These are phyloP conservation scores for Pholiota adiposa DNA, from an alignment of 1,284 basidiomycete genomes.

Conservation along the genomic window DNA sequence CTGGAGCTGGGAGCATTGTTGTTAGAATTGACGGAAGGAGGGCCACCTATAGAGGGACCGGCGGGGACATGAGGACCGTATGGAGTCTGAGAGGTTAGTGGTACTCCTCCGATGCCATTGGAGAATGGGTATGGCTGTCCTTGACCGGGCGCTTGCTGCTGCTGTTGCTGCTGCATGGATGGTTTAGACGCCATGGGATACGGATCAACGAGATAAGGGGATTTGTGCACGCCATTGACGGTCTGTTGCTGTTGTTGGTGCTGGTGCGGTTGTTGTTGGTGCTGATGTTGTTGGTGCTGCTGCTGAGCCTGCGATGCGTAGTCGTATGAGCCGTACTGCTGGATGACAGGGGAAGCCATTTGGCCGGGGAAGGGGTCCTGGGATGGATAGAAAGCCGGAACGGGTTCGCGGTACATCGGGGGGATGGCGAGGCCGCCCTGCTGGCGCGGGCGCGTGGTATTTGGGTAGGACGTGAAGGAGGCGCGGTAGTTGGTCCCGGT, in stretches of 20 bases:
- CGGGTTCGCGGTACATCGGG: slow-evolving; percentile 31
- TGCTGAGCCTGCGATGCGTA: background rate
- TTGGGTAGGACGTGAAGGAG: slow-evolving; percentile 42
- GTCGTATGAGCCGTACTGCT: slow-evolving; percentile 36
- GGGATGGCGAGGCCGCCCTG: slow-evolving; percentile 30
- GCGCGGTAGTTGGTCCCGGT: slow-evolving; percentile 30
- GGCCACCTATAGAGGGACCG: slow-evolving; percentile 33
- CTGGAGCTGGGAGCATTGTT: slow-evolving; percentile 17
- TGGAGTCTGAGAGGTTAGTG: slow-evolving; percentile 70
- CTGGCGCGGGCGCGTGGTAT: slow-evolving; percentile 42
- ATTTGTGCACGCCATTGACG: slow-evolving; percentile 29
- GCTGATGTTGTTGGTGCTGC: slow-evolving; percentile 2
- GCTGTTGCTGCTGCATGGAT: slow-evolving; percentile 17
- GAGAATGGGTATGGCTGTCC: slow-evolving; percentile 18
- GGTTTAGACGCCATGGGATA: slow-evolving; percentile 33
- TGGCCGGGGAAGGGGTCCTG: slow-evolving; percentile 39
- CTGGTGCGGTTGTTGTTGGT: background rate
- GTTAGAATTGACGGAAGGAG: slow-evolving; percentile 17
- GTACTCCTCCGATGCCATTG: slow-evolving; percentile 49
- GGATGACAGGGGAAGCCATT: slow-evolving; percentile 41
- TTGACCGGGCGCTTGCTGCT: slow-evolving; percentile 1
- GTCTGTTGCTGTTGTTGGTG: slow-evolving; percentile 37
- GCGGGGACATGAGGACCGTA: slow-evolving; percentile 70
- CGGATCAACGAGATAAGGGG: slow-evolving; percentile 36
- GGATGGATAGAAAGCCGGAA: slow-evolving; percentile 31